A percentile compares a stretch with the other conserved stretches of the same genome.
phyloP scores from a whole-genome alignment of 352 stramenopile genomes.

The Elongisporangium prolatum region DNA sequence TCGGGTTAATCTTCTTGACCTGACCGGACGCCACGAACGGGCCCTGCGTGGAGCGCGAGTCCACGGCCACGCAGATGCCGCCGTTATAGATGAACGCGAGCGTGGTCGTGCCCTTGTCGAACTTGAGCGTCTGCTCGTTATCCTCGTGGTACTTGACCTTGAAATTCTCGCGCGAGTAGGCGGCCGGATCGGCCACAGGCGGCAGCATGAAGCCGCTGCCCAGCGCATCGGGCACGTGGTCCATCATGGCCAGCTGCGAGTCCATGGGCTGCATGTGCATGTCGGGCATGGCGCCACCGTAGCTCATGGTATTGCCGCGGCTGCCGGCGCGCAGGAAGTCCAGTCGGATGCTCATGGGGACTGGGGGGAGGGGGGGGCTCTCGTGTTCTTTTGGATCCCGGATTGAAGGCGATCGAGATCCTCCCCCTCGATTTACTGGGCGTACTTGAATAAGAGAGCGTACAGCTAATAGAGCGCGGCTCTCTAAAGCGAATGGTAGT shows the following conservation, averaged over 20 bases:
- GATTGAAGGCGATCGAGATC: not conserved
- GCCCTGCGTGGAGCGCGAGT: slow-evolving; percentile 98
- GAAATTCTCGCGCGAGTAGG: slow-evolving; percentile 96
- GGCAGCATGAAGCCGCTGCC: slow-evolving; percentile 68
- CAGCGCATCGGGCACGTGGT: slow-evolving; percentile 20
- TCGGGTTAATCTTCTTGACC: slow-evolving; percentile 99
- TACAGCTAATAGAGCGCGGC: not conserved
- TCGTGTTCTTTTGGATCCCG: not conserved
- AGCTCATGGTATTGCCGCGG: slow-evolving; percentile 54
- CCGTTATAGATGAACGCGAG: slow-evolving; percentile 99
- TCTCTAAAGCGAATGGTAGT: not conserved
- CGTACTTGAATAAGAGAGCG: not conserved
- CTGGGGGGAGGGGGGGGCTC: no score
- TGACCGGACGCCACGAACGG: slow-evolving; percentile 98
- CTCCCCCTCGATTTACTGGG: not conserved
- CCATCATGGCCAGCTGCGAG: slow-evolving; percentile 19
- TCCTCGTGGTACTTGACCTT: slow-evolving; percentile 96
- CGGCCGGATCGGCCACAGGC: slow-evolving; percentile 85
- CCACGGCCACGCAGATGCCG: slow-evolving; percentile 97
- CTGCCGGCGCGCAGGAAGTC: slow-evolving; percentile 69
- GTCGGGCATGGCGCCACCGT: slow-evolving; percentile 75
- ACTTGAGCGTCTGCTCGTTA: slow-evolving; percentile 94
- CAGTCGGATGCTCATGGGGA: slow-evolving; percentile 28
- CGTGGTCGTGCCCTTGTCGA: slow-evolving; percentile 99
- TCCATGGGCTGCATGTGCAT: slow-evolving; percentile 46